Conservation (phyloP, 768 basidiomycete species). For the Phlegmacium glaucopus region DNA sequence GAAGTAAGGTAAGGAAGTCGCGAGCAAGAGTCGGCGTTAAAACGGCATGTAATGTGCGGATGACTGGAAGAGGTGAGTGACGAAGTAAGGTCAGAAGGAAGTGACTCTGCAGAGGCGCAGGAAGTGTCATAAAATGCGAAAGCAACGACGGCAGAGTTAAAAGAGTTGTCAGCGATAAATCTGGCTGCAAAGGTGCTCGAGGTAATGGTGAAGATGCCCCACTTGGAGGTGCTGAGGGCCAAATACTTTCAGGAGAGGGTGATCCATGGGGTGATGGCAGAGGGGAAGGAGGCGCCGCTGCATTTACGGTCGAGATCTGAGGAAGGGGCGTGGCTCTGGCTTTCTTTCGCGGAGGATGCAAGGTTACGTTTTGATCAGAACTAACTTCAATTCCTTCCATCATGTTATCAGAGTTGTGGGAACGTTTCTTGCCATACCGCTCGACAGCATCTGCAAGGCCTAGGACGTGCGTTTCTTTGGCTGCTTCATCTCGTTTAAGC, state of each 20-base stretch:
- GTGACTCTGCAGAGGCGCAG: conserved; percentile 85
- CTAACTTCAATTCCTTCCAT: conserved; percentile 49
- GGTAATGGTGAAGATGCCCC: conserved; percentile 68
- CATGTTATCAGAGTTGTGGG: conserved; percentile 54
- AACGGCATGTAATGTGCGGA: conserved; percentile 86
- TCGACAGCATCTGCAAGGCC: conserved; percentile 80
- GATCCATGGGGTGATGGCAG: conserved; percentile 85
- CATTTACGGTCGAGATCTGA: conserved; percentile 61
- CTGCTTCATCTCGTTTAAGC: conserved; percentile 61
- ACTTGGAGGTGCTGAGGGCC: conserved; percentile 82
- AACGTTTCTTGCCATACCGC: conserved; percentile 82
- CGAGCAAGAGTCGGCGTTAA: conserved; percentile 88
- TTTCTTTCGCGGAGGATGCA: conserved; percentile 70
- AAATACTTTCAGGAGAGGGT: conserved; percentile 66
- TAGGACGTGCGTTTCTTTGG: conserved; percentile 48
- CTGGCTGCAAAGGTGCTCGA: conserved; percentile 75
- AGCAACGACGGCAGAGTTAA: conserved; percentile 83
- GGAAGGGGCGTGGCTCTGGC: conserved; percentile 59
- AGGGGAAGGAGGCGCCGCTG: conserved; percentile 80
- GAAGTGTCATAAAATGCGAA: conserved; percentile 75
- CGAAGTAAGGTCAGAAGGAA: conserved; percentile 89
- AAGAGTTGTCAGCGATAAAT: conserved; percentile 78
- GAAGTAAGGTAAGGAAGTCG: conserved; percentile 90
- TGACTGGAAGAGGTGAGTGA: conserved; percentile 86
- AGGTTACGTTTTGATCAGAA: conserved; percentile 41